phyloP scores from a whole-genome alignment of 1,139 yeast genomes.

The Meyerozyma athensensis region DNA sequence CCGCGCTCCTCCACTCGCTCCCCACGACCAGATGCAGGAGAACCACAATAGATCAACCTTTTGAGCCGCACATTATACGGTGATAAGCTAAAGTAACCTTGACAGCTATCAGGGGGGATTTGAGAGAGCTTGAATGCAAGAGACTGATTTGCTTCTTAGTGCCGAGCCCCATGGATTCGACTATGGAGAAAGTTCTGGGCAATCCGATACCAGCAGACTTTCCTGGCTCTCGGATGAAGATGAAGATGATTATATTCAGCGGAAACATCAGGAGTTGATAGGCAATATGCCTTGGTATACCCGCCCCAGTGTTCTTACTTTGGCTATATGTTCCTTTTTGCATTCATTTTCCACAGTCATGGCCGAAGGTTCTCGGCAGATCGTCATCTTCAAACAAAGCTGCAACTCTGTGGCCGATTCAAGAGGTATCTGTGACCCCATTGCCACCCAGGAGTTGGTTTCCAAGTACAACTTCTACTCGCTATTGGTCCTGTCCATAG shows the following conservation, averaged over 20 bases:
- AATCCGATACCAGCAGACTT: neutral
- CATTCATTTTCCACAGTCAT: constrained; percentile 9
- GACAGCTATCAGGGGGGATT: too few species aligned
- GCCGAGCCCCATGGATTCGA: too few species aligned
- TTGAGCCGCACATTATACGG: too few species aligned
- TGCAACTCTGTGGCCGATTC: constrained; percentile 1
- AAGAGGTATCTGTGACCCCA: neutral
- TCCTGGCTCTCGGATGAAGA: constrained; percentile 7
- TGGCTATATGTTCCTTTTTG: constrained; percentile 10
- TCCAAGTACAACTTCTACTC: neutral
- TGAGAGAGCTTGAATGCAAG: neutral
- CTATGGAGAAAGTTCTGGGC: too few species aligned
- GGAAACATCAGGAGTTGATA: constrained; percentile 12
- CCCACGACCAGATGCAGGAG: neutral
- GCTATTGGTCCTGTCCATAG: neutral
- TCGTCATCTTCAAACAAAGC: constrained; percentile 9
- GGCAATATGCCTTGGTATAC: constrained; percentile 13
- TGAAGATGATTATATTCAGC: constrained; percentile 12
- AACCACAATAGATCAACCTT: too few species aligned
- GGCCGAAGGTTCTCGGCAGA: constrained; percentile 13
- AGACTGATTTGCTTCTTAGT: neutral
- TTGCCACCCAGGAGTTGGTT: neutral
- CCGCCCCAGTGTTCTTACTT: constrained; percentile 12
- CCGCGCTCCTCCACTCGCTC: neutral
- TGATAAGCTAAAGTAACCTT: too few species aligned